Conservation (phyloP, 2,329 filamentous ascomycete species). For the Sporothrix luriei region DNA sequence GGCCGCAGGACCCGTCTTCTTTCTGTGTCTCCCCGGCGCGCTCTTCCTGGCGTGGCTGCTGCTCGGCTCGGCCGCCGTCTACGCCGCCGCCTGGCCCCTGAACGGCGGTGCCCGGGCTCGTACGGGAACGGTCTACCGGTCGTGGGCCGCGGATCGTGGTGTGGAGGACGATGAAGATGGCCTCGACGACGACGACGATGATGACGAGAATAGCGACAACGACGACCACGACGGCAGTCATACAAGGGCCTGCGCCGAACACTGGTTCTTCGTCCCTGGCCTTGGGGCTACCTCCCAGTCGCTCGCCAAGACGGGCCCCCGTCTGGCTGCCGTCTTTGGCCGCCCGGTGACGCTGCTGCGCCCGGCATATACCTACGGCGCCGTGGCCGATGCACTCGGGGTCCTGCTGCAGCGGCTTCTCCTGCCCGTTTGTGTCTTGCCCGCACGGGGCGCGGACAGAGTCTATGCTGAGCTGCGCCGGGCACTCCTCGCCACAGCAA, state of each 20-base stretch:
- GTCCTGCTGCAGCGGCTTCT: conserved; percentile 43
- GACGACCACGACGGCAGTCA: conserved; percentile 19
- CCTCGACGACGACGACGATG: conserved; percentile 39
- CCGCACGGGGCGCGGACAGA: conserved; percentile 40
- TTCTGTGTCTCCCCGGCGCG: conserved; percentile 41
- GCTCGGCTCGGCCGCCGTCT: conserved; percentile 37
- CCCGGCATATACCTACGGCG: conserved; percentile 51
- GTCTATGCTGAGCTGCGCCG: conserved; percentile 46
- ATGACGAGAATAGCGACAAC: conserved; percentile 38
- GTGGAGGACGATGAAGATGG: conserved; percentile 35
- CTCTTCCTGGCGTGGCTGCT: conserved; percentile 40
- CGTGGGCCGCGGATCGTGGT: conserved; percentile 22
- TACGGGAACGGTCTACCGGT: conserved; percentile 9
- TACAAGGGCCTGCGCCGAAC: conserved; percentile 38
- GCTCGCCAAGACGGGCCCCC: conserved; percentile 43
- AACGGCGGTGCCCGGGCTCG: conserved; percentile 36
- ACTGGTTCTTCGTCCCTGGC: conserved; percentile 45
- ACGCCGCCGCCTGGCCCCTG: conserved; percentile 40
- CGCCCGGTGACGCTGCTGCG: conserved; percentile 55
- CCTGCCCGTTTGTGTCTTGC: conserved; percentile 35
- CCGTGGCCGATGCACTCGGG: conserved; percentile 55
- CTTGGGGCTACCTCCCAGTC: conserved; percentile 43
- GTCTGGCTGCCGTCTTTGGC: conserved; percentile 45
- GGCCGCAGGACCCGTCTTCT: conserved; percentile 38
- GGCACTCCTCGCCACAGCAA: conserved; percentile 41